Conservation (phyloP, 306 rosid species). For the Senna tora region DNA sequence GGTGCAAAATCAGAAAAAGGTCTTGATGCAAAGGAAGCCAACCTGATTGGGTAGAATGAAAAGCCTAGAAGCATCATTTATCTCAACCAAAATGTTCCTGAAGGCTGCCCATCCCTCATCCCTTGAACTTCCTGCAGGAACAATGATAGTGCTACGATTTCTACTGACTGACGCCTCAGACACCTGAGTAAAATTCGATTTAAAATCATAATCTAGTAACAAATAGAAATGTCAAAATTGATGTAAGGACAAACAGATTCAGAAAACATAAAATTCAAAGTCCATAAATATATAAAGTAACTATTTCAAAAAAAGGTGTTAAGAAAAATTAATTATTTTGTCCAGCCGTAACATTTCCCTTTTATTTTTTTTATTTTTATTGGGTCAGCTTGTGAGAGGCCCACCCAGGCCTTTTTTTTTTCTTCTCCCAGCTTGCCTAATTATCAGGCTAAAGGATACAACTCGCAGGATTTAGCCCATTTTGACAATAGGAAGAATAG, state of each 20-base stretch:
- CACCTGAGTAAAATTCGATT: constrained; percentile 59
- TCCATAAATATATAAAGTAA: too few relatives aligned
- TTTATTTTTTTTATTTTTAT: too few relatives aligned
- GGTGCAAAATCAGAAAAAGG: constrained; percentile 19
- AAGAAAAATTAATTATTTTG: too few relatives aligned
- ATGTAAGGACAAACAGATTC: neutral
- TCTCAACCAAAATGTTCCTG: constrained; percentile 94
- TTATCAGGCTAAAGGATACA: too few relatives aligned
- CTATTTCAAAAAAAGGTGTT: too few relatives aligned
- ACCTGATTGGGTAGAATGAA: constrained; percentile 95
- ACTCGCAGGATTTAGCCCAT: too few relatives aligned
- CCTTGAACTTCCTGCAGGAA: constrained; percentile 93
- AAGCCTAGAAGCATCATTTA: constrained; percentile 96
- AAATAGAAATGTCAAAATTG: constrained; percentile 14
- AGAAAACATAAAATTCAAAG: neutral
- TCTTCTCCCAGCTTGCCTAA: too few relatives aligned
- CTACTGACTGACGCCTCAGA: constrained; percentile 99
- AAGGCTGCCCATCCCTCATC: constrained; percentile 99
- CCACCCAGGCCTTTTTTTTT: too few relatives aligned
- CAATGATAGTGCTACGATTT: constrained; percentile 97
- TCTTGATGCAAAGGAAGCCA: constrained; percentile 34
- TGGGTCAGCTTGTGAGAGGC: too few relatives aligned
- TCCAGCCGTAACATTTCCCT: too few relatives aligned
- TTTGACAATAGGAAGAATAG: too few relatives aligned
- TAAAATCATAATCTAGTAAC: constrained; percentile 37